Conservation (phyloP, 345 rosid genomes). For the Salix exigua region DNA sequence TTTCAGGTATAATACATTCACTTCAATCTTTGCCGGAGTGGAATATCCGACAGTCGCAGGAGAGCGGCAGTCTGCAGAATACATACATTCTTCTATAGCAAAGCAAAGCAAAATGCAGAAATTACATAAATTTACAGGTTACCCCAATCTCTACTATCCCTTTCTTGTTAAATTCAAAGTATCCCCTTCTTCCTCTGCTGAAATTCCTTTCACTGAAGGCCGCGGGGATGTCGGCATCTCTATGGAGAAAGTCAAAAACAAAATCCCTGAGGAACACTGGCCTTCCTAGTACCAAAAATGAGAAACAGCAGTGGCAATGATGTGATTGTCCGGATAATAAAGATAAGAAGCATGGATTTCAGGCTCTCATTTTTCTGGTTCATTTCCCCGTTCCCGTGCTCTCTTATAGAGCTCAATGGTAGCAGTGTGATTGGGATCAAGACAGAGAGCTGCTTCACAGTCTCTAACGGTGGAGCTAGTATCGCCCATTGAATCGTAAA, state of each 20-base stretch:
- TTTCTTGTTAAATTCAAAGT: conserved; percentile 6
- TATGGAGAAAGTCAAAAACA: conserved; percentile 33
- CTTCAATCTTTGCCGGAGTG: not conserved
- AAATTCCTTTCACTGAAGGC: conserved; percentile 3
- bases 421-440: conserved; percentile 62
- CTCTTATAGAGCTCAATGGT: conserved; percentile 60
- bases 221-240: not conserved
- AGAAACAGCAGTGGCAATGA: conserved; percentile 22
- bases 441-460: conserved; percentile 94
- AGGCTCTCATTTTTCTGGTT: conserved; percentile 32
- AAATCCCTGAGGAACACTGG: conserved; percentile 25
- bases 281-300: conserved; percentile 14
- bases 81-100: conserved; percentile 15
- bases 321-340: conserved; percentile 14
- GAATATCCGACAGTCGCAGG: conserved; percentile 11
- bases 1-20: conserved; percentile 8
- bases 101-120: conserved; percentile 19
- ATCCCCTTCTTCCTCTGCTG: not conserved
- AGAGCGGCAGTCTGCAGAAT: conserved; percentile 27
- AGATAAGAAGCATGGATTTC: conserved; percentile 13
- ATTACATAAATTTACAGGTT: conserved; percentile 32
- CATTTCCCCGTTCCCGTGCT: conserved; percentile 41
- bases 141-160: conserved; percentile 32
- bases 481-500: conserved; percentile 78
- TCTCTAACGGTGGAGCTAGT: conserved; percentile 52